These are phyloP conservation scores for Fusarium sublunatum DNA, from an alignment of 2,329 filamentous ascomycete species.

Conservation along the genomic window DNA sequence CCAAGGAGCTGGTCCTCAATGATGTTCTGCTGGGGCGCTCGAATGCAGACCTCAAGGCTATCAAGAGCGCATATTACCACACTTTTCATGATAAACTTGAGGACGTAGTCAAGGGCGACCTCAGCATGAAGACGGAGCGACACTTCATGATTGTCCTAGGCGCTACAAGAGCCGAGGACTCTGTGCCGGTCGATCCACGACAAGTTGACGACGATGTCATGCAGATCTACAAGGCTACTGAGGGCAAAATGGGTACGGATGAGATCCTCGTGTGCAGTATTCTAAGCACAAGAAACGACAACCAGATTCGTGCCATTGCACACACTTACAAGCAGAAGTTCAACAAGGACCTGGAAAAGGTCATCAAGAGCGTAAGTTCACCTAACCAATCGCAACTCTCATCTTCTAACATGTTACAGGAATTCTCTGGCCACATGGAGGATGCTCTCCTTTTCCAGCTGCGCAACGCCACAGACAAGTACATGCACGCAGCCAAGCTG, in stretches of 20 bases:
- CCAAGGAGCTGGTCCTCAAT: constrained; percentile 86
- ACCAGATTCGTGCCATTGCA: constrained; percentile 84
- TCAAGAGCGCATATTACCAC: constrained; percentile 81
- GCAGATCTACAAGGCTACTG: constrained; percentile 80
- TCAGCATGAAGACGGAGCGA: constrained; percentile 86
- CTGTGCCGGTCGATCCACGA: constrained; percentile 76
- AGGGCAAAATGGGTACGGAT: constrained; percentile 78
- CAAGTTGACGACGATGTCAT: constrained; percentile 80
- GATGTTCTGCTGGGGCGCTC: constrained; percentile 84
- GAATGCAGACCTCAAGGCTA: constrained; percentile 88
- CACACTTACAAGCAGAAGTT: constrained; percentile 80
- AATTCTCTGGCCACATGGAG: constrained; percentile 94
- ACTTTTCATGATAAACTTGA: constrained; percentile 76
- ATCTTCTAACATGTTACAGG: constrained; percentile 52
- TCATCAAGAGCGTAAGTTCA: constrained; percentile 73
- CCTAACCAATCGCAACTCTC: too few relatives aligned
- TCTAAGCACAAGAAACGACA: constrained; percentile 78
- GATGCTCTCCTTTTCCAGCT: constrained; percentile 84
- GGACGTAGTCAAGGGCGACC: constrained; percentile 77
- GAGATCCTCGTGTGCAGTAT: constrained; percentile 83
- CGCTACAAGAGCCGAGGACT: constrained; percentile 81
- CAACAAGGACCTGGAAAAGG: constrained; percentile 74
- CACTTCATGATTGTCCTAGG: constrained; percentile 86
- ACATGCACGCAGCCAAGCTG: constrained; percentile 82
- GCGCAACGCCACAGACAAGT: constrained; percentile 80